Evolutionary conservation across 176 grass and related monocot species (phyloP), one percentile per base, ranked within the genome.

Genomic region (Avena insularis): DNA sequence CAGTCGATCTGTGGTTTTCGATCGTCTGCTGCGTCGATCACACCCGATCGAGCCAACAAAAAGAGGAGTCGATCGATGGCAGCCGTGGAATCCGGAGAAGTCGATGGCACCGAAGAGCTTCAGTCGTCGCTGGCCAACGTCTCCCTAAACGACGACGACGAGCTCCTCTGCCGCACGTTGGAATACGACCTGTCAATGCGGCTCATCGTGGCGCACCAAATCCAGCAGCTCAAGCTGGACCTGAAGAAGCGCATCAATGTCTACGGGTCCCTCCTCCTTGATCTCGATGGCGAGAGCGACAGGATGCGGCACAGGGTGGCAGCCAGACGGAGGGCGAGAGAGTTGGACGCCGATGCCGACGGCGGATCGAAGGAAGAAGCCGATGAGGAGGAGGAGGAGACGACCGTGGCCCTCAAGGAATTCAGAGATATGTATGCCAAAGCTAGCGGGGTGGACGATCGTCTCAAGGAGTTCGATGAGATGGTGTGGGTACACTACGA

Each of bases 131-230:
- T 51, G 49, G 49, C 49, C 49, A 51, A 51, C 49, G 49, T 51
- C 49, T 51, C 49, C 11, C 11, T 51, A 12, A 2, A 9, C 46
- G 49, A 51, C 49, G 49, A 51, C 49, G 55, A 58, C 17, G 55
- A 58, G 55, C 55, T 58, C 17, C 17, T 58, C 5, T 20, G 55
- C 2, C 55, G 55, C 17, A 58, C 17, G 6, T 58, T 58, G 55
- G 55, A 58, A 58, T 58, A 58, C 55, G 55, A 58, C 55, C 55
- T 58, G 55, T 58, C 55, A 6, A 20, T 58, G 55, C 17, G 55
- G 55, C 55, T 58, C 55, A 58, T 58, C 55, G 61, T 69, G 35
- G 67, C 67, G 67, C 67, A 43, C 17, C 67, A 70, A 36, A 70
- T 70, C 35, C 67, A 43, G 35, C 19, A 1, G 16, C 67, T 70